A percentile compares a stretch with the other conserved stretches of the same genome.
These are phyloP conservation scores for Microcera coccophila DNA, from an alignment of 2,329 filamentous ascomycete genomes.

Conservation along the genomic window DNA sequence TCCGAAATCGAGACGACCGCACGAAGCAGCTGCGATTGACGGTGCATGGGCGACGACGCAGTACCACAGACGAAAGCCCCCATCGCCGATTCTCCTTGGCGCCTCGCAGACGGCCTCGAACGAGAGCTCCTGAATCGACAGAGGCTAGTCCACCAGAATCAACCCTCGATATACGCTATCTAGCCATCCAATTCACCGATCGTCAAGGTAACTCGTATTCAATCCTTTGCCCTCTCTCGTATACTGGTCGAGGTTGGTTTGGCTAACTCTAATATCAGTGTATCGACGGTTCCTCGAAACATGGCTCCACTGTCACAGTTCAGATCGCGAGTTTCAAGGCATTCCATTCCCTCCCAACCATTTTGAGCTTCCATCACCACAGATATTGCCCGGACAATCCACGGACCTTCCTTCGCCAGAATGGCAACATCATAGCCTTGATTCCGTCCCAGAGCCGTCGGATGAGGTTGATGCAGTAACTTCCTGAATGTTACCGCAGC, in stretches of 20 bases:
- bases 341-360: constrained; percentile 44
- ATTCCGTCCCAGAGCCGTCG: constrained; percentile 24
- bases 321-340: constrained; percentile 44
- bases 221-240: constrained; percentile 4
- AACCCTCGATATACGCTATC: constrained; percentile 43
- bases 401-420: constrained; percentile 23
- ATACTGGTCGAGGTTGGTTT: constrained; percentile 11
- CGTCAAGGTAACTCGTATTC: constrained; percentile 38
- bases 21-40: constrained; percentile 44
- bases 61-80: constrained; percentile 35
- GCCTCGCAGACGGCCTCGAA: constrained; percentile 39
- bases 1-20: constrained; percentile 44
- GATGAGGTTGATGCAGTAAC: constrained; percentile 22
- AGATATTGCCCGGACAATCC: constrained; percentile 36
- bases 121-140: constrained; percentile 29
- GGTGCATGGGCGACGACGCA: constrained; percentile 36
- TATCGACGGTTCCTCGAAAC: constrained; percentile 45
- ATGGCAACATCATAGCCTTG: constrained; percentile 22
- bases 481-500: constrained; percentile 19
- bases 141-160: constrained; percentile 23
- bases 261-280: constrained; percentile 25
- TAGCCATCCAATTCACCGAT: constrained; percentile 48
- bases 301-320: constrained; percentile 44
- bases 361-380: constrained; percentile 46
- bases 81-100: constrained; percentile 42